Evolutionary conservation across 495 filamentous ascomycete genomes (phyloP), one percentile per base, ranked within the genome.

Genomic region (Schizothecium vesticola): DNA sequence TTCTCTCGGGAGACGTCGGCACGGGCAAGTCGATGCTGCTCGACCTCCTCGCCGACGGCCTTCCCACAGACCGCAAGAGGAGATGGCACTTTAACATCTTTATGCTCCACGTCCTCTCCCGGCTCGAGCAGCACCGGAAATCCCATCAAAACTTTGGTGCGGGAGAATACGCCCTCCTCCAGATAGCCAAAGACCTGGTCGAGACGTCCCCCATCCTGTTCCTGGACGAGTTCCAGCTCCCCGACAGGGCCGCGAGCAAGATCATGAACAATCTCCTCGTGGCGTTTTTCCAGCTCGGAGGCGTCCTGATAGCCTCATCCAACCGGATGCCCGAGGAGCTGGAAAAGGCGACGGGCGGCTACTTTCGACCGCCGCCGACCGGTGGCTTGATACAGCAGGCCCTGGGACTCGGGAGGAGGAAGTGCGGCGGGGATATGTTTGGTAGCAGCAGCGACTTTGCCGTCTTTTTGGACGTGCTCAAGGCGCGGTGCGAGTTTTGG

Each of bases 51-150:
- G 87, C 87, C 19, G 87, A 90, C 61, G 87, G 86, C 61, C 75
- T 92, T 7, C 90, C 90, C 4, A 90, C 84, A 19, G 76, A 79
- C 19, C 86, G 85, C 71, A 92, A 93, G 77, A 81, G 83, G 64
- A 78, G 89, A 65, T 91, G 87, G 86, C 89, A 92, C 74, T 92
- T 90, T 77, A 89, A 90, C 73, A 90, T 86, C 0, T 92, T 92
- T 69, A 92, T 92, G 89, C 76, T 92, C 10, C 84, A 91, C 66
- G 87, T 83, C 1, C 77, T 91, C 28, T 86, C 89, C 3, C 83
- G 81, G 36, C 76, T 92, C 4, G 90, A 92, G 69, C 73, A 78
- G 33, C 80, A 89, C 25, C 80, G 87, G 33, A 85, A 81, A 36
- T 75, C 72, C 2, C 72, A 73, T n/a, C 69, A 65, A 6, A 29